A percentile compares a stretch with the other conserved stretches of the same genome.
Evolutionary conservation across 768 basidiomycete species (phyloP).

Genomic region (Vishniacozyma victoriae): DNA sequence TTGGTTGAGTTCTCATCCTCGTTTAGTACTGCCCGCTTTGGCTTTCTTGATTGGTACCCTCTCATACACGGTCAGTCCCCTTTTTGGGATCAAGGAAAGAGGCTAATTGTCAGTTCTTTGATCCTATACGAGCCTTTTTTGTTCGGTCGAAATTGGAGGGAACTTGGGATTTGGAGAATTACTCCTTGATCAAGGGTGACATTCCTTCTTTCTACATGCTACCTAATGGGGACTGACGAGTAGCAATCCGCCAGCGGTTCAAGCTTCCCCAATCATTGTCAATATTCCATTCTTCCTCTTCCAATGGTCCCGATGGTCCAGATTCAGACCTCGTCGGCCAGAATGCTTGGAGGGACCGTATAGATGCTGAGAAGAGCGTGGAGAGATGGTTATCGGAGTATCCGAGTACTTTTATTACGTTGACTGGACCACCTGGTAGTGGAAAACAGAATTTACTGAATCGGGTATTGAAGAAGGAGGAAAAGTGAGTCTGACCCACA

Average conservation of each 20-base stretch:
- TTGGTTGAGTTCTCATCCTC: constrained; percentile 46
- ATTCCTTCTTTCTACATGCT: neutral
- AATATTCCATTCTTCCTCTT: neutral
- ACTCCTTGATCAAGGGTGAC: constrained; percentile 63
- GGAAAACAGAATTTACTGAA: constrained; percentile 49
- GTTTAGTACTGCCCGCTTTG: constrained; percentile 49
- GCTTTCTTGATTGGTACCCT: constrained; percentile 84
- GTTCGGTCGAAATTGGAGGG: constrained; percentile 74
- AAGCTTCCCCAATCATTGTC: constrained; percentile 3
- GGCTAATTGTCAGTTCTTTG: constrained; percentile 82
- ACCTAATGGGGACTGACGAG: neutral
- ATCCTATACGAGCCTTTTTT: constrained; percentile 79
- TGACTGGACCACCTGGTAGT: constrained; percentile 49
- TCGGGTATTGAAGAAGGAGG: constrained; percentile 42
- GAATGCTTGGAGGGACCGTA: constrained; percentile 75
- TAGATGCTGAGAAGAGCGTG: constrained; percentile 65
- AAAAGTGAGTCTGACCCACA: constrained; percentile 26
- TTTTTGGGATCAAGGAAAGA: too few relatives aligned
- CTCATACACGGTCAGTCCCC: constrained; percentile 69
- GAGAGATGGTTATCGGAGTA: constrained; percentile 68
- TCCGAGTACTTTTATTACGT: constrained; percentile 58
- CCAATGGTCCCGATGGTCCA: neutral
- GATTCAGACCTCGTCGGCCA: constrained; percentile 33
- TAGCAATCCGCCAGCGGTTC: constrained; percentile 19
- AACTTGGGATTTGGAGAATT: constrained; percentile 73